Base-by-base conservation (phyloP, 352 stramenopile species). In the Thraustochytrium aureum region DNA sequence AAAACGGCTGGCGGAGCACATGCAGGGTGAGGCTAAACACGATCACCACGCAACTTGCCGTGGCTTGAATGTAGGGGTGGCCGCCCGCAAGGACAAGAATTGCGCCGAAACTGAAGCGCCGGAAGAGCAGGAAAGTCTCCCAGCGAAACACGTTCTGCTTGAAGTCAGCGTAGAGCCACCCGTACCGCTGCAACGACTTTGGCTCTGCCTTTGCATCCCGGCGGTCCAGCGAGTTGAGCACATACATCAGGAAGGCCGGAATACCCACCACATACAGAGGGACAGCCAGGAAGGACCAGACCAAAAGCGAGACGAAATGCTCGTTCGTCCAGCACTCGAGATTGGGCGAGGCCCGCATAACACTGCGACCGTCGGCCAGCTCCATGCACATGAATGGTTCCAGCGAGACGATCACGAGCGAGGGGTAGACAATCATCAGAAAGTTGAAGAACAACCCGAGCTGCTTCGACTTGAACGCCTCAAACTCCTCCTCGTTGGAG, bases 371-470 rank as follows among this genome's bases (percentile, higher is more conserved):
- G 41, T 72, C 30, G 10, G 62, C 62, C 10, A 72, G 62, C 62
- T 72, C 62, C 10, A 72, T 61, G 41, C 62, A 72, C 43, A 41
- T 59, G 6, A 72, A 33, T 17, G 62, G 62, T 37, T 72, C 62
- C 14, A 72, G 43, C 6, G 56, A 41, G 32, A 72, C 56, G 30
- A 72, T 41, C 5, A 72, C 62, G 14, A 72, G 35, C 20, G 62
- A 72, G 14, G 62, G 62, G 32, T 72, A 72, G 38, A 33, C 62
- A 33, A 72, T 72, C 6, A 72, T 22, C 6, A 26, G 41, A 72
- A 72, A 72, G 62, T 72, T 72, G 5, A 72, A 72, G n/a, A 37
- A 17, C 10, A 72, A 41, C 22, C 62, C 62, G 43, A 72, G 52
- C 6, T 37, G 56, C 43, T 59, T 61, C 20, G 52, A 59, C 26